Base-by-base conservation (phyloP, 2,329 filamentous ascomycete genomes). In the Pseudopyrenochaeta lycopersici region DNA sequence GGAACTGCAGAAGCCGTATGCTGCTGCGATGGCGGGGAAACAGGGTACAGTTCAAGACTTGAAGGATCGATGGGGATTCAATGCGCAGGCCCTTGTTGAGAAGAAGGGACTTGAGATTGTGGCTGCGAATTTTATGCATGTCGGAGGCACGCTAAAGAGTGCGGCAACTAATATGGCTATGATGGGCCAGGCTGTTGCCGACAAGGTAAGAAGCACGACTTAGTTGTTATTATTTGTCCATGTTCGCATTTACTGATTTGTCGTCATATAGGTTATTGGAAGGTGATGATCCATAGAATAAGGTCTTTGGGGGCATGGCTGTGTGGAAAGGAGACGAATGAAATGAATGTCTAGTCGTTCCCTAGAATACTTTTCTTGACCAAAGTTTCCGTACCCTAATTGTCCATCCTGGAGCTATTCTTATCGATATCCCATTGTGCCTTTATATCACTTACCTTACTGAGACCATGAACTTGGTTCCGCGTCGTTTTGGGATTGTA, bases 61-160 rank as follows among this genome's bases (percentile, higher is more conserved):
- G 39, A 64, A 64, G 32, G 64, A 64, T n/a, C 50, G 64, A 0
- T 66, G 64, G 64, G 64, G 63, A 0, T 67, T 67, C 15, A 57
- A 61, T 38, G 58, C 56, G n/a, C 46, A 56, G 36, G 53, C 50
- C 31, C 17, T 67, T 59, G 69, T 56, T 30, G 59, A 54, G 35
- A 54, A 48, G 46, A 66, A 66, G 46, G 52, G 56, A 6, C 52
- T 65, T 12, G 53, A 60, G 56, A 42, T 63, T 0, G 47, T 60
- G 54, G 60, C 54, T 33, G 62, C 52, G 20, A 62, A 48, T 3
- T 63, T 64, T 2, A 63, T 66, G 59, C 48, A 48, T 40, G 59
- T 66, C 5, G 56, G 44, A 3, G 63, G 64, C 2, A 68, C 54
- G 4, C 14, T 63, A 39, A 54, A 54, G 29, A 66, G 62, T 43